phyloP scores from a whole-genome alignment of 805 yeast genomes.

The Kazachstania bromeliacearum region DNA sequence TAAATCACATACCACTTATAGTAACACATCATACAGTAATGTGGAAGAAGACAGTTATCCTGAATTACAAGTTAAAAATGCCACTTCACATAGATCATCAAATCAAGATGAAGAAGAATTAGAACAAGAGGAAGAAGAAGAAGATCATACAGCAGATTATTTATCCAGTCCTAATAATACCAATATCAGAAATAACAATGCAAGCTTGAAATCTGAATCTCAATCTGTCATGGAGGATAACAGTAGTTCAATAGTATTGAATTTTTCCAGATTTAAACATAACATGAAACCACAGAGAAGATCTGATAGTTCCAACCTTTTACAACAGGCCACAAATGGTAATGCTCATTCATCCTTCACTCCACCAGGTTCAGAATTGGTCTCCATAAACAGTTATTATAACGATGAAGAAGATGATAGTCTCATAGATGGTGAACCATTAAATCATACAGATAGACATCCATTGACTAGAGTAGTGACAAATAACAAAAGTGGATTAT shows the following conservation, averaged over 20 bases:
- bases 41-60: not conserved
- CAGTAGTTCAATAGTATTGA: slow-evolving; percentile 17
- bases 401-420: slow-evolving; percentile 5
- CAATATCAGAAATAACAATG: no score
- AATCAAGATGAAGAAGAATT: no score
- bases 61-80: not conserved
- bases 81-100: no score
- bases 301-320: not conserved
- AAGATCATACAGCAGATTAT: no score
- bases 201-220: not conserved
- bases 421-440: slow-evolving; percentile 9
- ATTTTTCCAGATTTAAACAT: slow-evolving; percentile 10
- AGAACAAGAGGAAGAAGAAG: no score
- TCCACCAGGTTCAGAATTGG: slow-evolving; percentile 17
- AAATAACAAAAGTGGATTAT: not conserved
- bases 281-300: not conserved
- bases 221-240: slow-evolving; percentile 4
- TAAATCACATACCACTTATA: no score
- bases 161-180: no score
- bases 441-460: slow-evolving; percentile 10
- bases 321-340: not conserved
- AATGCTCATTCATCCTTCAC: slow-evolving; percentile 5
- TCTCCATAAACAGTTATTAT: slow-evolving; percentile 20
- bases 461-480: slow-evolving; percentile 8
- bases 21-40: not conserved